Evolutionary conservation across 164 flowering plant genomes (phyloP).

Genomic region (Echeveria elegans): DNA sequence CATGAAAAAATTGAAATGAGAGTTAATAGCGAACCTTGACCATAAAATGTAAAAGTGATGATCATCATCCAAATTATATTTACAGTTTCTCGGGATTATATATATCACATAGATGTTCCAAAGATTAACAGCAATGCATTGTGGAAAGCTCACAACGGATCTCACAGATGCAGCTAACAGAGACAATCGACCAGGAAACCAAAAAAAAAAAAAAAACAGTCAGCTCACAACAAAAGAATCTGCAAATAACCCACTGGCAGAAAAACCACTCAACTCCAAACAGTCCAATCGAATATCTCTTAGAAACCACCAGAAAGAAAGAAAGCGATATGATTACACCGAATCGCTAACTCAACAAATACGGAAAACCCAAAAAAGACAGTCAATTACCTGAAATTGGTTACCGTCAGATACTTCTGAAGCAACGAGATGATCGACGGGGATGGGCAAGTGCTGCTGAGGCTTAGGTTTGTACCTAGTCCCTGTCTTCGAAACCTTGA

Average conservation of each 20-base stretch:
- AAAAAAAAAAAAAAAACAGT: neutral
- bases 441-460: slow-evolving; percentile 19
- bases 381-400: neutral
- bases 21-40: neutral
- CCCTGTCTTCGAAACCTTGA: slow-evolving; percentile 63
- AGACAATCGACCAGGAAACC: neutral
- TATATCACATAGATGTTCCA: too few species aligned
- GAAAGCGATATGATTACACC: neutral
- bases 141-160: neutral
- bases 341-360: neutral
- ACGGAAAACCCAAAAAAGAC: neutral
- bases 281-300: neutral
- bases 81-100: neutral
- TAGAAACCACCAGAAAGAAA: too few species aligned
- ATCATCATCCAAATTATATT: neutral
- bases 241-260: neutral
- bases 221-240: neutral
- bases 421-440: neutral
- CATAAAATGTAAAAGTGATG: neutral
- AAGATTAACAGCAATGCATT: too few species aligned
- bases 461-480: slow-evolving; percentile 47
- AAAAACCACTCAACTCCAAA: neutral
- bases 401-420: neutral
- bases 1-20: neutral
- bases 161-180: neutral